Evolutionary conservation across 306 rosid species (phyloP).

Genomic region (Cicer cuneatum): DNA sequence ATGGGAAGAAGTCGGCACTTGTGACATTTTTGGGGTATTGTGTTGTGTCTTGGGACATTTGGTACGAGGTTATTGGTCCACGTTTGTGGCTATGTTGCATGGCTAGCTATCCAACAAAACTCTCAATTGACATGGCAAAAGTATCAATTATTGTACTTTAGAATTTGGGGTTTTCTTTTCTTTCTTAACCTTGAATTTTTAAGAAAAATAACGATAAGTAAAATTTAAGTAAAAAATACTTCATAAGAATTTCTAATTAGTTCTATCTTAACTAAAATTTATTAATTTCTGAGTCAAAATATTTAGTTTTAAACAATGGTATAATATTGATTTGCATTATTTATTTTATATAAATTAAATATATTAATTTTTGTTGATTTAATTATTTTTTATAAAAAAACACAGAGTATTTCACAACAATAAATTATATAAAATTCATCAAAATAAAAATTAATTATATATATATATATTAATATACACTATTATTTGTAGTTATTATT

Average conservation of each 20-base stretch:
- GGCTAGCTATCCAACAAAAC: slow-evolving; percentile 2
- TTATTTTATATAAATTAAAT: too few relatives aligned
- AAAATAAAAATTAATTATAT: neutral
- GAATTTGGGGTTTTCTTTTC: neutral
- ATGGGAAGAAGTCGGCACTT: neutral
- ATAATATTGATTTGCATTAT: too few relatives aligned
- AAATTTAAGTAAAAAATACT: too few relatives aligned
- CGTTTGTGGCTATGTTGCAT: neutral
- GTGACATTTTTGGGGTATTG: neutral
- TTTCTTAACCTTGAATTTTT: too few relatives aligned
- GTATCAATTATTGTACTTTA: neutral
- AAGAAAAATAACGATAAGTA: too few relatives aligned
- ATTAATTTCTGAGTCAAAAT: too few relatives aligned
- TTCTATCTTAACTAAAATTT: too few relatives aligned
- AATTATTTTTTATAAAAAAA: too few relatives aligned
- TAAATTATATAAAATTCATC: neutral
- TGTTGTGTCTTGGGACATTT: neutral
- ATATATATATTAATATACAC: neutral
- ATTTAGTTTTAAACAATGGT: too few relatives aligned
- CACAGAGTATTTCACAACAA: too few relatives aligned
- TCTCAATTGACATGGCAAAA: neutral
- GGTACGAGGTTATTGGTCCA: neutral
- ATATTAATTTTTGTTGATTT: too few relatives aligned
- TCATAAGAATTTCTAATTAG: too few relatives aligned
- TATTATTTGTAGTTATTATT: neutral